Evolutionary conservation across 1,284 basidiomycete genomes (phyloP).

Genomic region (Cryptococcus maquisensis): DNA sequence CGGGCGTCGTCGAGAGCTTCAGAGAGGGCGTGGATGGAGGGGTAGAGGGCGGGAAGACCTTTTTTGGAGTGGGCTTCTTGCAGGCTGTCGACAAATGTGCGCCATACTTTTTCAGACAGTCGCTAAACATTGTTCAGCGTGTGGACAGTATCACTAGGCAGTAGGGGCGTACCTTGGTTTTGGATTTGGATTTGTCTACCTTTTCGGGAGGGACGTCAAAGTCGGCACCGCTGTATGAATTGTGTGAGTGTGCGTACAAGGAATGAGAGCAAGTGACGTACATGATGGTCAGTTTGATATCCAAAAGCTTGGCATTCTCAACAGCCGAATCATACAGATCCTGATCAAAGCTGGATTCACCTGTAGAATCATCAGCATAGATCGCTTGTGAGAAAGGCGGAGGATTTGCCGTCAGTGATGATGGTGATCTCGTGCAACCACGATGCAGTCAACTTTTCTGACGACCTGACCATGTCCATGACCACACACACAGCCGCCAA

Average conservation of each 20-base stretch:
- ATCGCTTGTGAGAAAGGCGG: constrained; percentile 59
- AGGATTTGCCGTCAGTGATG: constrained; percentile 71
- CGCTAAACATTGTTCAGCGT: constrained; percentile 50
- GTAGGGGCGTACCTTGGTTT: constrained; percentile 23
- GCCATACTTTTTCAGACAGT: constrained; percentile 72
- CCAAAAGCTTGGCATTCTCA: constrained; percentile 56
- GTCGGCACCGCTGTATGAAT: constrained; percentile 30
- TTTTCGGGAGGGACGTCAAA: constrained; percentile 26
- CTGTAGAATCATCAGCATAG: constrained; percentile 43
- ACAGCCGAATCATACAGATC: constrained; percentile 67
- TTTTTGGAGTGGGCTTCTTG: not conserved
- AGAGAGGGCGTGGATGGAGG: constrained; percentile 61
- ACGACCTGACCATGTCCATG: constrained; percentile 59
- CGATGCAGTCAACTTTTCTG: constrained; percentile 58
- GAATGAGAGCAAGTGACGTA: constrained; percentile 5
- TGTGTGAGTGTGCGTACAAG: not conserved
- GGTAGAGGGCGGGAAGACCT: too few relatives aligned
- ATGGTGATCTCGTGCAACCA: constrained; percentile 79
- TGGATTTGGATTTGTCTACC: constrained; percentile 38
- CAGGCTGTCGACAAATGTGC: constrained; percentile 21
- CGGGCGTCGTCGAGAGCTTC: constrained; percentile 62
- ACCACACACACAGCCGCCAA: constrained; percentile 82
- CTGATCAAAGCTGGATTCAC: constrained; percentile 42
- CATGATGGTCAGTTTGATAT: constrained; percentile 65
- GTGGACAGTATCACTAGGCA: not conserved